phyloP scores from a whole-genome alignment of 2,329 filamentous ascomycete genomes.

The Plenodomus biglobosus region DNA sequence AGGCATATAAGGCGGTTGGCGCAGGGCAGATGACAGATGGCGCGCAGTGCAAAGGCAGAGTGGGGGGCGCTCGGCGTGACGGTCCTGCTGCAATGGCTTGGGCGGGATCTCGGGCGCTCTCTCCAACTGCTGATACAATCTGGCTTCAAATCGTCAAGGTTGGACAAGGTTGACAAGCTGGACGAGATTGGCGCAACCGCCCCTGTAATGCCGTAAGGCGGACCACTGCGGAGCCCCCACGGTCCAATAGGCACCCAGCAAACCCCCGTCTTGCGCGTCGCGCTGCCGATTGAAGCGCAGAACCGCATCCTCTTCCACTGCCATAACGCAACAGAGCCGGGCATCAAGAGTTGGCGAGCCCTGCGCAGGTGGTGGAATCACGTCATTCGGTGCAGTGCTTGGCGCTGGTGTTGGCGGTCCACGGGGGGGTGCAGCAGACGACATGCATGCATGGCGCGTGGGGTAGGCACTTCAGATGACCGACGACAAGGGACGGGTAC shows the following conservation, averaged over 20 bases:
- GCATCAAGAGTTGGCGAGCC: no score
- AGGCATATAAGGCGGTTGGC: constrained; percentile 41
- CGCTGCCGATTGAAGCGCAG: constrained; percentile 3
- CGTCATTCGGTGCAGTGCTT: not conserved
- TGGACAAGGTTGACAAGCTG: no score
- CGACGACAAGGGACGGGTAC: not conserved
- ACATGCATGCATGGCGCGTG: not conserved
- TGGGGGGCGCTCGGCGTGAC: constrained; percentile 4
- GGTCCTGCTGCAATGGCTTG: constrained; percentile 1
- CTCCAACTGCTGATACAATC: constrained; percentile 9
- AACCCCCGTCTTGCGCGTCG: constrained; percentile 11
- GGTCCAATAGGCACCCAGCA: constrained; percentile 11
- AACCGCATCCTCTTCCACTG: not conserved
- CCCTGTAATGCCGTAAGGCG: constrained; percentile 10
- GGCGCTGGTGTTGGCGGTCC: not conserved
- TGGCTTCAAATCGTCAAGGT: not conserved
- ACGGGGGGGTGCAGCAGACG: no score
- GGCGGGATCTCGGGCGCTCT: not conserved
- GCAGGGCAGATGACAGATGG: constrained; percentile 13
- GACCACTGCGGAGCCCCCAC: constrained; percentile 5
- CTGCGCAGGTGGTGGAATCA: not conserved
- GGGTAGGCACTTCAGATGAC: not conserved
- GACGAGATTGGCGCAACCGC: not conserved
- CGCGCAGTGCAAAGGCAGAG: not conserved
- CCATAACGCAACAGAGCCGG: no score